These are phyloP conservation scores for Panicum miliaceum DNA, from an alignment of 176 grass and related monocot genomes.

Conservation along the genomic window DNA sequence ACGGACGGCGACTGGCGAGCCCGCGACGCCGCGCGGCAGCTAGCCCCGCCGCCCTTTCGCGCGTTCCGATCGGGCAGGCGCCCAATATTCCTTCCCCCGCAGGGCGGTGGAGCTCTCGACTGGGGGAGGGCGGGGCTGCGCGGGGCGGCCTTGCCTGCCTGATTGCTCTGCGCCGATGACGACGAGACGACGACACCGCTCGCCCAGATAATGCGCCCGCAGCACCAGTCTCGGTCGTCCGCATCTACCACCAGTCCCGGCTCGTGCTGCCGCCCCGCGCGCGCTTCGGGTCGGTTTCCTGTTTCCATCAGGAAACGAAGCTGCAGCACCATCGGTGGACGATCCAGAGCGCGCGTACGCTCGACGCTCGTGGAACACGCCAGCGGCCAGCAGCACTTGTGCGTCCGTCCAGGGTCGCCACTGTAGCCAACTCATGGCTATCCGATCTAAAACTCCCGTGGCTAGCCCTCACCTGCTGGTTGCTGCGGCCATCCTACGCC, in stretches of 20 bases:
- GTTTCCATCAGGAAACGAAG: no score
- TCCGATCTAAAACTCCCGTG: neutral
- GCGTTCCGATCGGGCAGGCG: neutral
- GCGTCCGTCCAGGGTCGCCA: neutral
- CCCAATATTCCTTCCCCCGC: neutral
- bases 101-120: slow-evolving; percentile 51
- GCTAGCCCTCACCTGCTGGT: no score
- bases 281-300: no score
- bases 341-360: neutral
- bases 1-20: slow-evolving; percentile 25
- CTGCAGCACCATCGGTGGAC: neutral
- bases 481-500: neutral
- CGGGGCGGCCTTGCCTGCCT: neutral
- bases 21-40: neutral
- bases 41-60: neutral
- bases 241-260: neutral
- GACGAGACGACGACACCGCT: neutral
- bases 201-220: neutral
- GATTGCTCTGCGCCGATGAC: neutral
- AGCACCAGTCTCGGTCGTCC: neutral
- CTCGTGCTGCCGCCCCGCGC: neutral
- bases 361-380: slow-evolving; percentile 1
- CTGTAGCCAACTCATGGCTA: neutral
- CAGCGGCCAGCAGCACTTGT: neutral
- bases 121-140: slow-evolving; percentile 40